Percentiles rank a stretch among this genome's conserved stretches.
These are phyloP conservation scores for Chlorophyllum brunneum DNA, from an alignment of 768 basidiomycete species.

Conservation along the genomic window DNA sequence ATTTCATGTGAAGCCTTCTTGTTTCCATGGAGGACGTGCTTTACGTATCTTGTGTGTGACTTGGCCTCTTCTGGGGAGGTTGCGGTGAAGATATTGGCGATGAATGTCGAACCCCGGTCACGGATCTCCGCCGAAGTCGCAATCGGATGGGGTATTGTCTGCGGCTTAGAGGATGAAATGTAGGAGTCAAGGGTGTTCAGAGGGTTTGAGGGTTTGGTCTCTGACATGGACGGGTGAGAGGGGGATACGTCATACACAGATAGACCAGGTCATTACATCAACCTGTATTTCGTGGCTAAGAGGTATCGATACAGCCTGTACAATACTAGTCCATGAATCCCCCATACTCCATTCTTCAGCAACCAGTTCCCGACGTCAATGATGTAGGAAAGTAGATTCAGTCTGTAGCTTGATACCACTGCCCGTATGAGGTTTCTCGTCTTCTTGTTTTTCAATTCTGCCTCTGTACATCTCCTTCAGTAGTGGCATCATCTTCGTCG, in stretches of 20 bases:
- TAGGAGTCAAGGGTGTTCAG: conserved; percentile 46
- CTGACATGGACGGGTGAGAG: not conserved
- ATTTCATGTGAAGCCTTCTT: conserved; percentile 71
- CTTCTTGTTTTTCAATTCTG: conserved; percentile 27
- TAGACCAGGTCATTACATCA: too few relatives aligned
- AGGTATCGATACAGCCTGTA: too few relatives aligned
- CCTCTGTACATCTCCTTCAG: conserved; percentile 58
- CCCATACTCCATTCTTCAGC: too few relatives aligned
- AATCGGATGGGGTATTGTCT: conserved; percentile 41
- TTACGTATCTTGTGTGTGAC: conserved; percentile 46
- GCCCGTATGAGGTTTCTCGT: not conserved
- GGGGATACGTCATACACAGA: conserved; percentile 12
- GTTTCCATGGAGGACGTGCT: conserved; percentile 51
- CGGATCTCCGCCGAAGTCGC: conserved; percentile 70
- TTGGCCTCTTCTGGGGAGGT: conserved; percentile 48
- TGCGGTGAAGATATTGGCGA: conserved; percentile 60
- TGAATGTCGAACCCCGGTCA: conserved; percentile 71
- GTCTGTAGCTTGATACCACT: too few relatives aligned
- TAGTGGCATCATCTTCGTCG: conserved; percentile 61
- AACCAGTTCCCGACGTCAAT: too few relatives aligned
- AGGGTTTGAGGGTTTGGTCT: conserved; percentile 15
- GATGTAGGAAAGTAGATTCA: too few relatives aligned
- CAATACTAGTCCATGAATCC: not conserved
- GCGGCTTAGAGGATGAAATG: conserved; percentile 32
- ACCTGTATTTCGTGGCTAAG: too few relatives aligned